Evolutionary conservation across 2,329 filamentous ascomycete genomes (phyloP), one percentile per base, ranked within the genome.

Genomic region (Ilyonectria mors-panacis): DNA sequence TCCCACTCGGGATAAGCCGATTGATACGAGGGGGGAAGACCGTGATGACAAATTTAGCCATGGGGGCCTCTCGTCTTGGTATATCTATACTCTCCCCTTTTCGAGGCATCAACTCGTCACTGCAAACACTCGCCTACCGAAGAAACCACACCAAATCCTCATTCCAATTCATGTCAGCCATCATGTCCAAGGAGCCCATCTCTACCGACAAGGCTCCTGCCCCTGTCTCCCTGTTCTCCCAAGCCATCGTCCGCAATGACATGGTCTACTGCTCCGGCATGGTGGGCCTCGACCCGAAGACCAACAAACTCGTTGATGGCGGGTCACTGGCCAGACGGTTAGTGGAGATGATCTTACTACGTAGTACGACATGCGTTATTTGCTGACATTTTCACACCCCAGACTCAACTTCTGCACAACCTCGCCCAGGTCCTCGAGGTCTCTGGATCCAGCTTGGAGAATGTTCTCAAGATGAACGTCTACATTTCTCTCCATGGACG

Each of bases 251-350:
- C 70, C 85, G 85, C 78, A 89, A 90, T 74, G 90, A 89, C 73
- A 87, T 91, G 78, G 88, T 93, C n/a, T 93, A 92, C 82, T 92
- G 90, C 82, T 92, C 89, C 2, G 91, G 91, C 26, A 85, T 84
- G 68, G 83, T 93, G 35, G 87, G 87, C 15, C 81, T 89, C 73
- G 85, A 91, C 70, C 85, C 88, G 0, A 77, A 76, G n/a, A 89
- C 87, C 21, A 81, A 58, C 7, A 44, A 86, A 61, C 63, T 92
- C 2, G 83, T 89, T 8, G 84, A 89, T 12, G 90, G 89, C 4
- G 85, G 59, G 81, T 91, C 60, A 84, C 84, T 68, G 87, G 87
- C 62, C 79, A 84, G 67, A 80, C 85, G 7, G 77, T 65, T n/a
- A 56, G 63, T 42, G 13, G 10, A 15, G 15, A 39, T 39, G 6